Percentiles rank a stretch among this genome's conserved stretches.
These are phyloP conservation scores for Trichomonas tenax DNA, from an alignment of 208 protist species.

Conservation along the genomic window DNA sequence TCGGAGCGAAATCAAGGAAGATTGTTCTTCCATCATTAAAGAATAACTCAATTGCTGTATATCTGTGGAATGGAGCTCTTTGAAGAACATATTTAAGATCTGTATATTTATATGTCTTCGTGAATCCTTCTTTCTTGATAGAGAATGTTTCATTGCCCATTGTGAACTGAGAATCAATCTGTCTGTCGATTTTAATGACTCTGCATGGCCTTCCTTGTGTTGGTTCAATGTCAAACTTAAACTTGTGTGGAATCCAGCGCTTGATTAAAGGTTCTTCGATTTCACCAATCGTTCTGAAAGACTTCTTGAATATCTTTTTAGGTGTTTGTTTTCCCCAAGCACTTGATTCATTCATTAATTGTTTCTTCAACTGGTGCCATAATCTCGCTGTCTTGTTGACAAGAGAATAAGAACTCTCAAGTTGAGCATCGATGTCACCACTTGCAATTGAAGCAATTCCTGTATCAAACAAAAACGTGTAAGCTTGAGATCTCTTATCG, in stretches of 20 bases:
- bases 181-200: background rate
- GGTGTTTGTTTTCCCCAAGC: background rate
- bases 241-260: background rate
- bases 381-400: background rate
- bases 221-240: background rate
- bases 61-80: background rate
- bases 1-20: background rate
- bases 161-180: background rate
- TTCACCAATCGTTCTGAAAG: background rate
- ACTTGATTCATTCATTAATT: background rate
- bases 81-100: background rate
- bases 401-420: background rate
- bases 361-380: background rate
- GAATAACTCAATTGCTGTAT: background rate
- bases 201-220: background rate
- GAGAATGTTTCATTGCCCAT: background rate
- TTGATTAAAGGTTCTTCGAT: background rate
- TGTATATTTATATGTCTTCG: background rate
- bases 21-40: background rate
- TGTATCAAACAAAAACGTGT: background rate
- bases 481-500: background rate
- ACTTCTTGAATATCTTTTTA: background rate
- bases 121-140: background rate
- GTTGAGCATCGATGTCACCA: background rate
- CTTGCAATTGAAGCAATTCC: background rate